Conservation (phyloP, 2,329 filamentous ascomycete species). For the Pestalotiopsis sp. region DNA sequence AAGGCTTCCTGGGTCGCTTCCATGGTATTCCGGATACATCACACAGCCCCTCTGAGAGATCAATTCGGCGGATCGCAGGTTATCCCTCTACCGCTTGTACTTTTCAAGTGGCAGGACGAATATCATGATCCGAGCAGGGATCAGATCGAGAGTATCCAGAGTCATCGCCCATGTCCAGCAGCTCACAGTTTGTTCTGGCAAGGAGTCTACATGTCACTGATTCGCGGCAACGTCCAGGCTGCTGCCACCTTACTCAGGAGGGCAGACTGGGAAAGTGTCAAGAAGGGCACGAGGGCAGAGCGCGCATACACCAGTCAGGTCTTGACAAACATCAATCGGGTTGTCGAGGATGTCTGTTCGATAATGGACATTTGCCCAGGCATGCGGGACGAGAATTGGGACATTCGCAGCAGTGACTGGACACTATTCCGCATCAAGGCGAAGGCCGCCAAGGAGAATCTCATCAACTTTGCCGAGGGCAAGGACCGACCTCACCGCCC, state of each 20-base stretch:
- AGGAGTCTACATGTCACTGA: constrained; percentile 68
- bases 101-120: constrained; percentile 80
- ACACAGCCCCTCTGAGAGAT: constrained; percentile 51
- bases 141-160: constrained; percentile 64
- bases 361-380: constrained; percentile 75
- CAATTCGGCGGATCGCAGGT: constrained; percentile 35
- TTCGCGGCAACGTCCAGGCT: constrained; percentile 72
- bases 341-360: constrained; percentile 66
- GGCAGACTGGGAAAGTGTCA: constrained; percentile 78
- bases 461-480: constrained; percentile 80
- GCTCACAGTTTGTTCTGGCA: constrained; percentile 83
- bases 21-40: constrained; percentile 76
- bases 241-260: constrained; percentile 68
- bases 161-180: constrained; percentile 70
- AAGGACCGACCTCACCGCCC: constrained; percentile 47
- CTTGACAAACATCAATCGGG: constrained; percentile 75
- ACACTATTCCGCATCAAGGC: constrained; percentile 77
- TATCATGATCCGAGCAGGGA: constrained; percentile 72
- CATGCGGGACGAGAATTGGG: constrained; percentile 68
- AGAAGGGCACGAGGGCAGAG: constrained; percentile 64
- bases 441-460: constrained; percentile 64
- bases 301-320: constrained; percentile 72
- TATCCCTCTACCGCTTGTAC: constrained; percentile 68
- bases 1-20: constrained; percentile 80
- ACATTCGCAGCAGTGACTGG: constrained; percentile 81